A percentile compares a stretch with the other conserved stretches of the same genome.
phyloP scores from a whole-genome alignment of 768 basidiomycete genomes.

The Hebeloma cylindrosporum region DNA sequence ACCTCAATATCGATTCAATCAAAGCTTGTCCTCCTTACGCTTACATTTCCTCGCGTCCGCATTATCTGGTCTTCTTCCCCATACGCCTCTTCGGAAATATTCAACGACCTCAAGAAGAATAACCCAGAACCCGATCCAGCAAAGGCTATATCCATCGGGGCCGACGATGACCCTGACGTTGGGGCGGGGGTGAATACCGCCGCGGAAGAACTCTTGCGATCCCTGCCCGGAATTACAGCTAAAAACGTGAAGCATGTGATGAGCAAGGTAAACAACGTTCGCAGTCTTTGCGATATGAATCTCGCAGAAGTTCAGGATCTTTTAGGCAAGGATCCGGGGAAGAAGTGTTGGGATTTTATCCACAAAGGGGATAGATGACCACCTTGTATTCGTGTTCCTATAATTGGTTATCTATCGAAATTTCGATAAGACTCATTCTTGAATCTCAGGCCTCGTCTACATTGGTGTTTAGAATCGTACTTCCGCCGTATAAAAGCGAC shows the following conservation, averaged over 20 bases:
- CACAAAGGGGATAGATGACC: slow-evolving; percentile 57
- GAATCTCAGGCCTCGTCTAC: too few species aligned
- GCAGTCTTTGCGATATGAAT: slow-evolving; percentile 68
- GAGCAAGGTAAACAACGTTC: slow-evolving; percentile 74
- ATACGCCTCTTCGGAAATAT: slow-evolving; percentile 87
- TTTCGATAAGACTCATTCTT: too few species aligned
- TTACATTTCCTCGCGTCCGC: slow-evolving; percentile 87
- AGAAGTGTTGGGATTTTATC: slow-evolving; percentile 78
- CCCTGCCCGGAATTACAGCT: slow-evolving; percentile 79
- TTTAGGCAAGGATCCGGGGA: slow-evolving; percentile 80
- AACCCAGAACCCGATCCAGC: slow-evolving; percentile 77
- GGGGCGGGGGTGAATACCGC: slow-evolving; percentile 71
- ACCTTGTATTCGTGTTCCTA: background rate
- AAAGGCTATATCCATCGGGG: slow-evolving; percentile 77
- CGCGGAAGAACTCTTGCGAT: slow-evolving; percentile 80
- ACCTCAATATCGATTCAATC: slow-evolving; percentile 70
- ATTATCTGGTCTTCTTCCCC: slow-evolving; percentile 99
- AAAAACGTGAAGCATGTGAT: slow-evolving; percentile 87
- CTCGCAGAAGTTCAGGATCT: slow-evolving; percentile 66
- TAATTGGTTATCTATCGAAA: too few species aligned
- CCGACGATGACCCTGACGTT: slow-evolving; percentile 67
- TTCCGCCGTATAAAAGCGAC: too few species aligned
- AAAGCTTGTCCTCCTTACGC: slow-evolving; percentile 87
- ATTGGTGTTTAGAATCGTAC: too few species aligned
- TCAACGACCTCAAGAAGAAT: slow-evolving; percentile 85